Evolutionary conservation across 1,284 basidiomycete species (phyloP).

Genomic region (Sporisorium scitamineum): DNA sequence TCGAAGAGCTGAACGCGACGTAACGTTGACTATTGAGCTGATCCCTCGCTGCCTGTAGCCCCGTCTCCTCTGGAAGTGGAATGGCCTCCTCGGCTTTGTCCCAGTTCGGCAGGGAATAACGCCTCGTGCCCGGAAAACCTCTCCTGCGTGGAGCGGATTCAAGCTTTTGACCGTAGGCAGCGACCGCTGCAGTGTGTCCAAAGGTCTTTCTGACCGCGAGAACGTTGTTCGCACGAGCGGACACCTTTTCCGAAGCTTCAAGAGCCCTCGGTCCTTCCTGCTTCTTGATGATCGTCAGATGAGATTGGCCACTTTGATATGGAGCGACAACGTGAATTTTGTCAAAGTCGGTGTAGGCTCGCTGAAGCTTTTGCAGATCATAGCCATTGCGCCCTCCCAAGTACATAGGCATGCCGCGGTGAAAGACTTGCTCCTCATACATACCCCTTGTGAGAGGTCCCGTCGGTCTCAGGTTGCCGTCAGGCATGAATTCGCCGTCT

Average conservation of each 20-base stretch:
- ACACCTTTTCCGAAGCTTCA: neutral
- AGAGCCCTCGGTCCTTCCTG: neutral
- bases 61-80: neutral
- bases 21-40: neutral
- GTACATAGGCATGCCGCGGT: neutral
- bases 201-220: conserved; percentile 1
- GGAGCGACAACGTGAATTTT: conserved; percentile 4
- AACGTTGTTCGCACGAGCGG: neutral
- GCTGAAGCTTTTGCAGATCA: conserved; percentile 9
- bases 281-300: neutral
- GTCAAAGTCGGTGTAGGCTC: conserved; percentile 11
- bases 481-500: neutral
- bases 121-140: too few relatives aligned
- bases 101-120: conserved; percentile 5
- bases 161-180: conserved; percentile 6
- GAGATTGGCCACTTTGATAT: neutral
- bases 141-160: neutral
- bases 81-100: neutral
- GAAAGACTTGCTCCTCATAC: neutral
- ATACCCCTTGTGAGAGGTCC: neutral
- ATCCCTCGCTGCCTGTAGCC: neutral
- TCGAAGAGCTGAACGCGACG: neutral
- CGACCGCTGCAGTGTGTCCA: conserved; percentile 12
- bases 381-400: neutral
- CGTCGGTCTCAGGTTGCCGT: neutral